Base-by-base conservation (phyloP, 352 stramenopile species). In the Saprolegnia parasitica region DNA sequence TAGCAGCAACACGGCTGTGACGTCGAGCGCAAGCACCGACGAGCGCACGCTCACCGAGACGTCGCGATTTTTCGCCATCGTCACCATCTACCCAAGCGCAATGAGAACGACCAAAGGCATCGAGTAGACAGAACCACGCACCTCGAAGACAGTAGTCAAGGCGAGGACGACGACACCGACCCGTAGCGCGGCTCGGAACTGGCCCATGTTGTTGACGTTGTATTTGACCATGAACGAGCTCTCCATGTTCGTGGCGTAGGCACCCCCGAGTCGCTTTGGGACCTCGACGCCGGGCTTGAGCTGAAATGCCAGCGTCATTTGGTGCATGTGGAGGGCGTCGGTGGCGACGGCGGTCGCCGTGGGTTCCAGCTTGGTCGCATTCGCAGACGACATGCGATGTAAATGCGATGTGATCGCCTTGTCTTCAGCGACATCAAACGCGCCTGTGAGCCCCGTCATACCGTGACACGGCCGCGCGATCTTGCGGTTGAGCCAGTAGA, bases 401-500 rank as follows among this genome's bases (percentile, higher is more conserved):
- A 81, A 64, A 1, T 83, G 74, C 0, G 76, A 67, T 15, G 76
- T 80, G 46, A 91, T 86, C 0, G 75, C 81, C 18, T 86, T 79
- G 47, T 91, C 83, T 5, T 82, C 67, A 0, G 77, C 78, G 0
- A 64, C 56, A 39, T 88, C 83, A 15, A 89, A 78, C 0, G 65
- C 66, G 8, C 32, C 62, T 24, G 40, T 77, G 0, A 91, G 21
- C 9, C 83, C 77, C 0, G 66, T 50, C 35, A 72, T 55, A 11
- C 82, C 73, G 16, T 71, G 65, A 23, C 57, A 39, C 20, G 76
- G 68, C 2, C 37, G 64, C 5, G 66, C 57, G 56, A 76, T 73
- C 60, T 89, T 91, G 0, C 77, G 80, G 16, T 89, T 80, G 26
- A 91, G 77, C 80, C 81, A 91, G 65, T 77, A 86, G 5, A 91